Conservation (phyloP, 1,284 basidiomycete genomes). For the Anthracocystis walkeri region DNA sequence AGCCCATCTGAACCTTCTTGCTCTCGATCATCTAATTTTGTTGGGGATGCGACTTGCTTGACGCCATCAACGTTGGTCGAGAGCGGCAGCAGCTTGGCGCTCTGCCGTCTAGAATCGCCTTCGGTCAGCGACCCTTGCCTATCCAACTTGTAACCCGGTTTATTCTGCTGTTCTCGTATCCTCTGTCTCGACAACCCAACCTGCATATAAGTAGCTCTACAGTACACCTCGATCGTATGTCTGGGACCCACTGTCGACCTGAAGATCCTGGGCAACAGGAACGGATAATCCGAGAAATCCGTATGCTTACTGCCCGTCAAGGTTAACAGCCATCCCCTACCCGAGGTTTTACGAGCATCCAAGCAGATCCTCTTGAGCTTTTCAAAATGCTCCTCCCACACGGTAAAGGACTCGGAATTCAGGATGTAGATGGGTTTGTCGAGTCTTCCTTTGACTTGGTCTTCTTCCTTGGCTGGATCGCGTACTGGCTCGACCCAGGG, state of each 20-base stretch:
- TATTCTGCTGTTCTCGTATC: conserved; percentile 16
- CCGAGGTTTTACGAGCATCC: conserved; percentile 36
- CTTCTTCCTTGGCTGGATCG: conserved; percentile 44
- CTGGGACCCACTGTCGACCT: conserved; percentile 55
- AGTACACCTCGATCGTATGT: conserved; percentile 50
- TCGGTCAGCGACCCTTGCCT: conserved; percentile 13
- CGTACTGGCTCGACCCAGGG: conserved; percentile 61
- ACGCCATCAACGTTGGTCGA: neutral
- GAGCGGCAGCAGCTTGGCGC: neutral
- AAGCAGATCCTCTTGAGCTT: conserved; percentile 50
- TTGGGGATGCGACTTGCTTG: conserved; percentile 3
- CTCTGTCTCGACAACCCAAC: conserved; percentile 47
- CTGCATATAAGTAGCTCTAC: conserved; percentile 47
- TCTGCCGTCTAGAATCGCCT: neutral
- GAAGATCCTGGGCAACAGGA: conserved; percentile 57
- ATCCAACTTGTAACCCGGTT: conserved; percentile 22
- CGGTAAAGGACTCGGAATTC: conserved; percentile 57
- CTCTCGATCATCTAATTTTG: neutral
- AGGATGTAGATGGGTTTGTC: conserved; percentile 55
- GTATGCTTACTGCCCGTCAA: conserved; percentile 59
- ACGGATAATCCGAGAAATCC: conserved; percentile 61
- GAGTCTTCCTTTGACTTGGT: conserved; percentile 35
- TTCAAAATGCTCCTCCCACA: conserved; percentile 53
- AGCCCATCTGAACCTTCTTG: neutral
- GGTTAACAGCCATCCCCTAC: conserved; percentile 61